Evolutionary conservation across 345 rosid genomes (phyloP).

Genomic region (Murraya koenigii): DNA sequence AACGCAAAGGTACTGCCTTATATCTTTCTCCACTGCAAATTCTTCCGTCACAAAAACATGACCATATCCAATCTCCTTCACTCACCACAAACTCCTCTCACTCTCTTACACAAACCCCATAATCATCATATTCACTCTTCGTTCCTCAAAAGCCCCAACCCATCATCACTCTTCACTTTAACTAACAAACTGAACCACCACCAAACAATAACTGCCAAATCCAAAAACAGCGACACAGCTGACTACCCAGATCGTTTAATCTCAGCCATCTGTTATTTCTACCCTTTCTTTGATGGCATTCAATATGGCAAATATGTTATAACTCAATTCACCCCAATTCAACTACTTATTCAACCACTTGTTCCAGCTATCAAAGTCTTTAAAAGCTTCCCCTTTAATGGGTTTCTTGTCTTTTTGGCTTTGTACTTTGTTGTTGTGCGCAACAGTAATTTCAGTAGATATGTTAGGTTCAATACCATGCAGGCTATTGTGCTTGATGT

Average conservation of each 20-base stretch:
- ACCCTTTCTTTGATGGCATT: slow-evolving; percentile 90
- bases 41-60: slow-evolving; percentile 9
- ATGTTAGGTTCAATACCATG: slow-evolving; percentile 97
- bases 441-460: slow-evolving; percentile 80
- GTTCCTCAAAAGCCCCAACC: not conserved
- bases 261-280: slow-evolving; percentile 87
- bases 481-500: slow-evolving; percentile 94
- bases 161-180: slow-evolving; percentile 20
- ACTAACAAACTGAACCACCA: slow-evolving; percentile 12
- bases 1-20: not conserved
- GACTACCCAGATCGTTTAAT: slow-evolving; percentile 81
- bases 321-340: slow-evolving; percentile 65
- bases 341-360: slow-evolving; percentile 66
- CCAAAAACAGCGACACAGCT: slow-evolving; percentile 58
- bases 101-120: slow-evolving; percentile 21
- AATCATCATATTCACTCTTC: not conserved
- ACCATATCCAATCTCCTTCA: slow-evolving; percentile 40
- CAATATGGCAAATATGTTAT: slow-evolving; percentile 87
- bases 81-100: slow-evolving; percentile 21
- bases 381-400: slow-evolving; percentile 85
- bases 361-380: slow-evolving; percentile 76
- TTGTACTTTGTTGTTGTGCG: slow-evolving; percentile 89
- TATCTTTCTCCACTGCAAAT: not conserved
- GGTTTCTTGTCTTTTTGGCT: slow-evolving; percentile 70
- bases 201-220: slow-evolving; percentile 31